Base-by-base conservation (phyloP, 1,139 yeast species). In the Kodamaea anthophila region DNA sequence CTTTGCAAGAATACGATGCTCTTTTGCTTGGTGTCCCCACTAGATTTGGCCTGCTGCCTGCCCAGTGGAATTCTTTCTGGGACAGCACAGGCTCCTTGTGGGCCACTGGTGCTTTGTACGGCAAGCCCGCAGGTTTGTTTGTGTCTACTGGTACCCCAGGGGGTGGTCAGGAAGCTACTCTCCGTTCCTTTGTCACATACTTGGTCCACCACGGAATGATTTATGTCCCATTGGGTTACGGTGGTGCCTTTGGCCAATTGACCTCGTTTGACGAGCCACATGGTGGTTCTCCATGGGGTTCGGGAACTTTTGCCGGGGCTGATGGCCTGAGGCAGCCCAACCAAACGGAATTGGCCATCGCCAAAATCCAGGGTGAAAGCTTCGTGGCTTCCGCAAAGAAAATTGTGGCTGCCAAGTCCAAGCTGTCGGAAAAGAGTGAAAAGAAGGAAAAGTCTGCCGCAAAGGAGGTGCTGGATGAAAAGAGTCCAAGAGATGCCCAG, bases 261-360 rank as follows among this genome's bases (percentile, higher is more conserved):
- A 44, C 66, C 24, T 50, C 50, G 36, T 34, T 63, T 23, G 55
- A 54, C 2, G 71, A 65, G 43, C 48, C 53, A 24, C 70, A 63
- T 36, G 75, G 75, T 40, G 65, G 64, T 35, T 55, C 72, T 32
- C 61, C 76, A 18, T 70, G 66, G 61, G 76, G 76, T 47, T 64
- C 76, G 13, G 74, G 74, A 39, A 50, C 69, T 11, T 49, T 54
- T 37, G 73, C 77, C 23, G 71, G 65, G 32, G 39, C 56, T 15
- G 74, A 67, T 44, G 76, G 76, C 31, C 58, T 71, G 9, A 64
- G 70, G 57, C 54, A 49, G 36, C 65, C 72, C 15, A 37, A 58
- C 30, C 58, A 52, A 27, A 40, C 56, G 26, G 77, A 70, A 43
- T 46, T 55, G 45, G 50, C 53, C 30, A 40, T 65, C 26, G 71